Evolutionary conservation across 306 rosid species (phyloP).

Genomic region (Quercus robur): DNA sequence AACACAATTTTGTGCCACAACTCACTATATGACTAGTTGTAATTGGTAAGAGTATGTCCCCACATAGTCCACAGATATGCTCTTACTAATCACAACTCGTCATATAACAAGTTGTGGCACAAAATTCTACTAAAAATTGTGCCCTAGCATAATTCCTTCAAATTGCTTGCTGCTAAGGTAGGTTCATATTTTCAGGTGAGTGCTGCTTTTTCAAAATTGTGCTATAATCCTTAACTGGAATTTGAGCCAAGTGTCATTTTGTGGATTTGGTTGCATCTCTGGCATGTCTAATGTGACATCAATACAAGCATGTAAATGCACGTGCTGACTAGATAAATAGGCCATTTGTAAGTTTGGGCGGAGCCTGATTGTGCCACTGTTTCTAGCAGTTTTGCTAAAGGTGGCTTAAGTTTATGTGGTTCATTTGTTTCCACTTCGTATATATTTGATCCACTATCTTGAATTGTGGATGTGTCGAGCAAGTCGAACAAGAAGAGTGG

Average conservation of each 20-base stretch:
- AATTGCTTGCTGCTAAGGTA: slow-evolving; percentile 95
- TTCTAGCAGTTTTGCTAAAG: not conserved
- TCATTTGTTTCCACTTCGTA: not conserved
- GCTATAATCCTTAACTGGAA: slow-evolving; percentile 42
- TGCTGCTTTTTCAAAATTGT: slow-evolving; percentile 50
- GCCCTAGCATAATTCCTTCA: slow-evolving; percentile 28
- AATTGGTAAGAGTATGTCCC: too few relatives aligned
- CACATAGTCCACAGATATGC: rapidly evolving
- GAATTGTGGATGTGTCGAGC: not conserved
- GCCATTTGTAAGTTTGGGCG: not conserved
- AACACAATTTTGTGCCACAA: rapidly evolving
- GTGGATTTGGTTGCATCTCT: slow-evolving; percentile 45
- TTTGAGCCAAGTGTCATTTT: slow-evolving; percentile 34
- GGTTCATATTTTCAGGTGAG: slow-evolving; percentile 99
- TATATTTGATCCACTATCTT: not conserved
- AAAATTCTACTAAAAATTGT: too few relatives aligned
- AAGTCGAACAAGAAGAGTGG: not conserved
- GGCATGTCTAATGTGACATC: slow-evolving; percentile 11
- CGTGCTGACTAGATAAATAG: not conserved
- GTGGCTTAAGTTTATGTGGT: not conserved
- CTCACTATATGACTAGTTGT: too few relatives aligned
- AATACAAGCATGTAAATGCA: not conserved
- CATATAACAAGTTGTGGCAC: rapidly evolving
- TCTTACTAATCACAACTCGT: rapidly evolving
- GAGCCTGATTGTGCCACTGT: not conserved